Evolutionary conservation across 192 early-diverging fungal genomes (phyloP).

Genomic region (Thoreauomyces humboldtii): DNA sequence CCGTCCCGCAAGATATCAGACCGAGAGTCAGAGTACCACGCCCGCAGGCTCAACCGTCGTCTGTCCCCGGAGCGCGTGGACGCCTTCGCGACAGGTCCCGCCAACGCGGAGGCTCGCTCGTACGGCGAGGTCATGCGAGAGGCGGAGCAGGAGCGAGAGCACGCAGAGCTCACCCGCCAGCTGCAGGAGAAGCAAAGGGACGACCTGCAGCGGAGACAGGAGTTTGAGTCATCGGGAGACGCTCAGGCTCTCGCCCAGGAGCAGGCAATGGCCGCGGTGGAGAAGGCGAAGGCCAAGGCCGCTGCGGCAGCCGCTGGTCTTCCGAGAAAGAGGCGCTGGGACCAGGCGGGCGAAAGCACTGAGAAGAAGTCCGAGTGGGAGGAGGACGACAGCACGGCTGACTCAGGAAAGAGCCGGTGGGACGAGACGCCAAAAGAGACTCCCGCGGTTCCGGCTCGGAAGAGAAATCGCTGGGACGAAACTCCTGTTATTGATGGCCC

Average conservation of each 20-base stretch:
- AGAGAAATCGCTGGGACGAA: constrained; percentile 76
- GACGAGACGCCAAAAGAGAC: constrained; percentile 78
- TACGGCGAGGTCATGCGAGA: constrained; percentile 88
- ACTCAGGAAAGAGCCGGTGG: constrained; percentile 44
- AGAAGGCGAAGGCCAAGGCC: constrained; percentile 39
- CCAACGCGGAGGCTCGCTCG: constrained; percentile 49
- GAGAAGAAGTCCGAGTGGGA: constrained; percentile 53
- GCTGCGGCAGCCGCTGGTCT: constrained; percentile 40
- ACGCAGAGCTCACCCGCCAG: constrained; percentile 65
- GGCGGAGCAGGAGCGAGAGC: constrained; percentile 80
- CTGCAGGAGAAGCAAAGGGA: constrained; percentile 74
- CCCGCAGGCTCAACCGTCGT: constrained; percentile 66
- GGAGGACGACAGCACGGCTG: constrained; percentile 48
- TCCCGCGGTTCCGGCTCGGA: constrained; percentile 35
- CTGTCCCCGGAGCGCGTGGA: constrained; percentile 83
- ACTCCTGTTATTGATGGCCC: constrained; percentile 68
- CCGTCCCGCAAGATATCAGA: constrained; percentile 71
- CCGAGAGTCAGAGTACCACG: constrained; percentile 82
- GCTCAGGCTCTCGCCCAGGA: constrained; percentile 65
- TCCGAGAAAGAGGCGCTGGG: constrained; percentile 78
- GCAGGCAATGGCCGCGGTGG: constrained; percentile 23
- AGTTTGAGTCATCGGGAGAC: constrained; percentile 71
- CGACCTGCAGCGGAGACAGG: constrained; percentile 63
- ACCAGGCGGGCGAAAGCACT: constrained; percentile 43
- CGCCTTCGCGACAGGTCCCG: constrained; percentile 59